phyloP scores from a whole-genome alignment of 495 filamentous ascomycete species.

The Lasiosphaeriaceae sp. region DNA sequence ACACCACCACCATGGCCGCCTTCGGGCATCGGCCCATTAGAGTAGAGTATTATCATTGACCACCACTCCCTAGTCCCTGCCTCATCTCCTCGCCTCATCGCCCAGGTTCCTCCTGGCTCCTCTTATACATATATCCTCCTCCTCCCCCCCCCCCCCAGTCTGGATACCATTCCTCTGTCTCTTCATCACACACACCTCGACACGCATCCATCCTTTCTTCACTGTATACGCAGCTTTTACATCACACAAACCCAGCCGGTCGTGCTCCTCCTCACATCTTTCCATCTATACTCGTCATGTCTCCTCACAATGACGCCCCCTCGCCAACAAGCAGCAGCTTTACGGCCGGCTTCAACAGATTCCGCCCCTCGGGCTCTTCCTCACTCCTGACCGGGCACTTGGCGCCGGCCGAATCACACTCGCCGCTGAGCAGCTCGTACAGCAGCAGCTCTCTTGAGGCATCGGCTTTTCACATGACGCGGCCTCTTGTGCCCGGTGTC shows the following conservation, averaged over 20 bases:
- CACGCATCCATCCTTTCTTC: neutral
- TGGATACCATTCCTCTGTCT: constrained; percentile 4
- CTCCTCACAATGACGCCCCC: constrained; percentile 49
- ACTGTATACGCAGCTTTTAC: neutral
- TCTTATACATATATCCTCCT: constrained; percentile 32
- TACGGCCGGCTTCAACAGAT: constrained; percentile 41
- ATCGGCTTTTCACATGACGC: constrained; percentile 41
- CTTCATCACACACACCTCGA: constrained; percentile 7
- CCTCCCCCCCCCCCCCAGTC: constrained; percentile 10
- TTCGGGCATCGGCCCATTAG: constrained; percentile 19
- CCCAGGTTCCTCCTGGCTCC: constrained; percentile 10
- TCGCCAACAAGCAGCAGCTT: constrained; percentile 43
- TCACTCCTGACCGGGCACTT: constrained; percentile 28
- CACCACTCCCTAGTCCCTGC: constrained; percentile 10
- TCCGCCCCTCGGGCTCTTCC: constrained; percentile 32
- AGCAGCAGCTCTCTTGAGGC: constrained; percentile 39
- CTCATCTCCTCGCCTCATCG: constrained; percentile 16
- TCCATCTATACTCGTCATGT: no score
- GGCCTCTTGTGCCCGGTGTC: constrained; percentile 71
- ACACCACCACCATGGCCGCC: constrained; percentile 14
- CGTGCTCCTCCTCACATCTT: constrained; percentile 1
- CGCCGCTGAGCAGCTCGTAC: constrained; percentile 39
- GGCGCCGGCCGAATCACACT: constrained; percentile 29
- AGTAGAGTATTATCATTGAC: constrained; percentile 15
- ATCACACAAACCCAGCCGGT: constrained; percentile 1